phyloP scores from a whole-genome alignment of 2,329 filamentous ascomycete genomes.

The Dothistroma pini region DNA sequence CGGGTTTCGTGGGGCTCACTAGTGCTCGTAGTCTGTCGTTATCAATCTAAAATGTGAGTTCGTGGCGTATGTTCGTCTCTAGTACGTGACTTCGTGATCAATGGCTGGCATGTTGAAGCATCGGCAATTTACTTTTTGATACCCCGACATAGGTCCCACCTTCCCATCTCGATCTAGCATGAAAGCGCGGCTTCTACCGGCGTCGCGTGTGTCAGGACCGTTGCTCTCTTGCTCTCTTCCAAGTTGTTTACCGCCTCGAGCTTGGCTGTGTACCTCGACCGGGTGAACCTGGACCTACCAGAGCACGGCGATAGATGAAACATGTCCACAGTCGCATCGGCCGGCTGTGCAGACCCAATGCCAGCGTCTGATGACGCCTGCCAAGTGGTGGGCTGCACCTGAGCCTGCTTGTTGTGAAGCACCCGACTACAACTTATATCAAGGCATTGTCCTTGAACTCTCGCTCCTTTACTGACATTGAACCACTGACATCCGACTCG shows the following conservation, averaged over 20 bases:
- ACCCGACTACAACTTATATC: conserved; percentile 3
- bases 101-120: neutral
- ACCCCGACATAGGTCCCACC: neutral
- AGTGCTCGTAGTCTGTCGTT: neutral
- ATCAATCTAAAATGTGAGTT: neutral
- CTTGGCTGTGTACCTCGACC: neutral
- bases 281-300: neutral
- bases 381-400: conserved; percentile 21
- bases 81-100: neutral
- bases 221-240: conserved; percentile 2
- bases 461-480: neutral
- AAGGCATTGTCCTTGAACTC: conserved; percentile 1
- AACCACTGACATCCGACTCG: neutral
- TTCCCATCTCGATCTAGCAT: conserved; percentile 5
- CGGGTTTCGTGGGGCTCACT: neutral
- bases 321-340: neutral
- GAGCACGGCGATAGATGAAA: neutral
- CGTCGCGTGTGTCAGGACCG: neutral
- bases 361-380: conserved; percentile 9
- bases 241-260: neutral
- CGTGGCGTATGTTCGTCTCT: neutral
- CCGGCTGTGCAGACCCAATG: neutral
- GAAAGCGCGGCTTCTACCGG: neutral
- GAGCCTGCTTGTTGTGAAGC: neutral
- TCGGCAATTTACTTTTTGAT: conserved; percentile 4